phyloP scores from a whole-genome alignment of 2,329 filamentous ascomycete genomes.

The Colletotrichum lentis region DNA sequence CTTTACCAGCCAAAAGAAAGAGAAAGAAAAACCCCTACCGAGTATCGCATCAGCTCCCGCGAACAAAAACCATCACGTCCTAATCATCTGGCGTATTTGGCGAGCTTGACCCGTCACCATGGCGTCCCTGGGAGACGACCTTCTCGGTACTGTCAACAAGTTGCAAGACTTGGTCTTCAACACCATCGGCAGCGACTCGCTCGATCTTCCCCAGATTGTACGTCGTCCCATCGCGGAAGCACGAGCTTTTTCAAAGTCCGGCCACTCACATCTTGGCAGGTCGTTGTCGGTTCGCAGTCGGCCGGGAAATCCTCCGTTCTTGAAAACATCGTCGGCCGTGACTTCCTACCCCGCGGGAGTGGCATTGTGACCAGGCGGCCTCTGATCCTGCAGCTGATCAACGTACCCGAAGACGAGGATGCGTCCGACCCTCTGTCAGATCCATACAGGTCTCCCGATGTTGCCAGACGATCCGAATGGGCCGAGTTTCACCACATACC shows the following conservation, averaged over 20 bases:
- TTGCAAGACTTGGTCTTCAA: conserved; percentile 99
- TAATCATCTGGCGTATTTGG: neutral
- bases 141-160: conserved; percentile 96
- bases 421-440: conserved; percentile 71
- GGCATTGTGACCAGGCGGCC: conserved; percentile 96
- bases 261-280: conserved; percentile 61
- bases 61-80: neutral
- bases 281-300: conserved; percentile 97
- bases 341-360: conserved; percentile 94
- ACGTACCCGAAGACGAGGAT: conserved; percentile 77
- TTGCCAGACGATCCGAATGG: conserved; percentile 76
- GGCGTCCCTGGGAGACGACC: conserved; percentile 94
- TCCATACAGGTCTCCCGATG: conserved; percentile 80
- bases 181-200: conserved; percentile 97
- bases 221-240: conserved; percentile 46
- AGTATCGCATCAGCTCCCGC: neutral
- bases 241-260: neutral
- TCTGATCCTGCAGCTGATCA: conserved; percentile 97
- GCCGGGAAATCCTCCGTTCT: conserved; percentile 98
- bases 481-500: conserved; percentile 97
- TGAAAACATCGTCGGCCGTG: conserved; percentile 97
- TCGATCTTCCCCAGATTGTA: conserved; percentile 98
- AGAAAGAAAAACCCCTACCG: neutral
- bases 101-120: conserved; percentile 59
- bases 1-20: conserved; percentile 3